Base-by-base conservation (phyloP, 257 asterid genomes). In the Osmanthus fragrans region DNA sequence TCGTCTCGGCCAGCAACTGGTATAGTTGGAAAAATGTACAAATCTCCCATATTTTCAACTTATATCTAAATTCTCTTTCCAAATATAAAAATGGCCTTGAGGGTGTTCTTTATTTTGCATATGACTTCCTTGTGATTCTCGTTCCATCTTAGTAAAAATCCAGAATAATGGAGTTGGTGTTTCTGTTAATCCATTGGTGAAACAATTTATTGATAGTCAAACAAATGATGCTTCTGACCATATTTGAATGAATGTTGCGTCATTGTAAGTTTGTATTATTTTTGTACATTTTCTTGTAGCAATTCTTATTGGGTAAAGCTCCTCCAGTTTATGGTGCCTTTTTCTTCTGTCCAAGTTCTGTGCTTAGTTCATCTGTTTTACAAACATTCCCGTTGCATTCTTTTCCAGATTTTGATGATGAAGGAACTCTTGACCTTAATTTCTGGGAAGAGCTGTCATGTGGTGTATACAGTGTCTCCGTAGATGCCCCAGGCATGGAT, bases 361-460 rank as follows among this genome's bases (percentile, higher is more conserved):
- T 70, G 45, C 71, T 71, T 39, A 30, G 23, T 63, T 40, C 39
- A 30, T 70, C 27, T 18, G 45, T 58, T 78, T 39, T 64, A 78
- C 74, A 65, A 67, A 45, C 42, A 80, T 19, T 73, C 73, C 39
- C 65, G 30, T 69, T 30, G 49, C 75, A 49, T 73, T 33, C 76
- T 8, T 49, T 73, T 75, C 80, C 86, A 89, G 97, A 87, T 67
- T 39, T 56, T 70, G 82, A 74, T 67, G 87, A 87, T 70, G 78
- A 83, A 10, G 92, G 74, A 63, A 86, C 56, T 68, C 80, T 74
- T 77, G 88, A 82, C 71, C 72, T 69, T 74, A 84, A 84, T 85
- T 93, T 88, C 85, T 95, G 99, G 99, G 96, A 90, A 86, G 99
- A 95, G 85, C 92, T 95, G 73, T 82, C 94, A n/a, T 95, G 99